A percentile compares a stretch with the other conserved stretches of the same genome.
Conservation (phyloP, 805 yeast genomes). For the Candida insectorum region DNA sequence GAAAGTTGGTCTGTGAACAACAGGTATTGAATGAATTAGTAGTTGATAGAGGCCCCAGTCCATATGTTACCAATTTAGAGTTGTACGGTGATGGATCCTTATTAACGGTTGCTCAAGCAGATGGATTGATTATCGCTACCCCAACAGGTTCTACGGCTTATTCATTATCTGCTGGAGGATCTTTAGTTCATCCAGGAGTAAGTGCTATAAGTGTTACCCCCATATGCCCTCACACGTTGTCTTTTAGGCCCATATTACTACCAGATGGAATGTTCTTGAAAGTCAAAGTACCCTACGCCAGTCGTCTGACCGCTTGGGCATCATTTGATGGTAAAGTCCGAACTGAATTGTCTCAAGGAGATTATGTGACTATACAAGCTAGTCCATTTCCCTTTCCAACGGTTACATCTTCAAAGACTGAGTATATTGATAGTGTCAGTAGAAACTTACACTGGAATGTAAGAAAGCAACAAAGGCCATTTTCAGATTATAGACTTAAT, state of each 20-base stretch:
- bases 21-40: constrained; percentile 89
- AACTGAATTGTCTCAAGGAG: constrained; percentile 77
- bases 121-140: constrained; percentile 87
- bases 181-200: constrained; percentile 90
- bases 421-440: constrained; percentile 80
- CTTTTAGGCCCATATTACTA: constrained; percentile 85
- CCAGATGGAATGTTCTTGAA: constrained; percentile 90
- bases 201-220: constrained; percentile 93
- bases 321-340: constrained; percentile 92
- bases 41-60: constrained; percentile 91
- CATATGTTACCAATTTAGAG: constrained; percentile 86
- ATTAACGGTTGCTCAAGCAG: constrained; percentile 89
- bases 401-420: constrained; percentile 68
- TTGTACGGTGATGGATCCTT: constrained; percentile 83
- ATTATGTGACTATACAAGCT: constrained; percentile 80
- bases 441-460: constrained; percentile 92
- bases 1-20: constrained; percentile 57
- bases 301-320: constrained; percentile 94
- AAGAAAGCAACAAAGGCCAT: constrained; percentile 83
- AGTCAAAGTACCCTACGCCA: constrained; percentile 72
- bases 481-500: constrained; percentile 24
- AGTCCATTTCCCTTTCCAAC: constrained; percentile 94
- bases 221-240: constrained; percentile 91
- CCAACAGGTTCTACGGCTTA: constrained; percentile 98
- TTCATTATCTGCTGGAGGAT: constrained; percentile 92